A percentile compares a stretch with the other conserved stretches of the same genome.
Conservation (phyloP, 495 filamentous ascomycete species). For the Annulohypoxylon moriforme region DNA sequence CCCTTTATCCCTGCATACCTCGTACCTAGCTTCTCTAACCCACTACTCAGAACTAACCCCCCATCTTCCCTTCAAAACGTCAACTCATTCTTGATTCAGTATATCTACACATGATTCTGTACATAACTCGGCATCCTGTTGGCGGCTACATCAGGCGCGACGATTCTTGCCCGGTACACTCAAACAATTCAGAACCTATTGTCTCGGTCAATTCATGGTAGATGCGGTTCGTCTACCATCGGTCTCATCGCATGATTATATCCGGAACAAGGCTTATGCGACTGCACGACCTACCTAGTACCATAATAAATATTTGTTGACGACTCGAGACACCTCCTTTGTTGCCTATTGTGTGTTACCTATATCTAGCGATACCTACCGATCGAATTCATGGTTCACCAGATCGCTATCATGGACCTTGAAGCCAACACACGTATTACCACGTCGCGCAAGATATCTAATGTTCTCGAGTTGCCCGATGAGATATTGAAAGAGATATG, state of each 20-base stretch:
- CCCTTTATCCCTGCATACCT: neutral
- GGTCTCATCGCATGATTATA: neutral
- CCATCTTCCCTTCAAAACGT: neutral
- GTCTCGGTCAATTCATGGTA: neutral
- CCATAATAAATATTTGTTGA: neutral
- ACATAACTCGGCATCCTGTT: neutral
- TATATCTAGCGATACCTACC: neutral
- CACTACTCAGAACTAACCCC: too few species aligned
- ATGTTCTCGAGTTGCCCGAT: conserved; percentile 58
- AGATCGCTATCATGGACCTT: conserved; percentile 15
- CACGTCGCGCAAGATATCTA: conserved; percentile 8
- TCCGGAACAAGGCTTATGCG: neutral
- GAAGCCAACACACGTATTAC: neutral
- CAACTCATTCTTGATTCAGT: neutral
- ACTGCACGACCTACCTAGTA: neutral
- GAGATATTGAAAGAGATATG: conserved; percentile 66
- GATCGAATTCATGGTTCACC: neutral
- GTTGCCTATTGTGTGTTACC: neutral
- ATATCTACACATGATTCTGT: neutral
- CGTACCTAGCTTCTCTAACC: conserved; percentile 2
- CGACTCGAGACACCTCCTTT: conserved; percentile 1
- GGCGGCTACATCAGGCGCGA: neutral
- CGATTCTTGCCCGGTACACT: neutral
- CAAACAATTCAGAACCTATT: neutral
- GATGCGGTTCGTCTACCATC: neutral